A percentile compares a stretch with the other conserved stretches of the same genome.
Evolutionary conservation across 768 basidiomycete species (phyloP).

Genomic region (Mrakia hoshinonis): DNA sequence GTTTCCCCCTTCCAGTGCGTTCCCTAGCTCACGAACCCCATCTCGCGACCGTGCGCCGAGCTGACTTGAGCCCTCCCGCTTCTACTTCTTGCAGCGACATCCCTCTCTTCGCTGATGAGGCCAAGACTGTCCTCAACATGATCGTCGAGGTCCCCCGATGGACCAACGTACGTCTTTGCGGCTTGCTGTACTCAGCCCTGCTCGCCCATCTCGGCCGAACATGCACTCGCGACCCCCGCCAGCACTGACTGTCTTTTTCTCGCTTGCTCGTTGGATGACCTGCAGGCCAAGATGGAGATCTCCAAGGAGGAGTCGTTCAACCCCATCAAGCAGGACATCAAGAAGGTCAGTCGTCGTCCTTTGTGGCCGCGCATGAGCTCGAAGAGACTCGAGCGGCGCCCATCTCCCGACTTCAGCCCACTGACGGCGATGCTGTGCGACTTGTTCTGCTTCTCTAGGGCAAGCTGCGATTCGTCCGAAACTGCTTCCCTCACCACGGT

Average conservation of each 20-base stretch:
- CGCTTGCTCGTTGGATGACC: background rate
- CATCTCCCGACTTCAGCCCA: background rate
- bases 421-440: background rate
- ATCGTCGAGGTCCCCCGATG: constrained; percentile 89
- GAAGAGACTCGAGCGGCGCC: no score
- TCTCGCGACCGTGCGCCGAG: background rate
- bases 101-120: constrained; percentile 93
- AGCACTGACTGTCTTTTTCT: background rate
- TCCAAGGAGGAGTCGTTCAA: constrained; percentile 98
- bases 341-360: constrained; percentile 19
- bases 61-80: constrained; percentile 35
- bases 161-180: constrained; percentile 38
- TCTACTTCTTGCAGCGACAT: constrained; percentile 76
- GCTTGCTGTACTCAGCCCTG: background rate
- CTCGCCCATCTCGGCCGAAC: background rate
- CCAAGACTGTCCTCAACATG: constrained; percentile 95
- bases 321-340: constrained; percentile 85
- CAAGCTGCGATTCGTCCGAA: constrained; percentile 90
- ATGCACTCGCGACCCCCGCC: background rate
- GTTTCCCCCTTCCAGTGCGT: constrained; percentile 43
- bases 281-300: constrained; percentile 95
- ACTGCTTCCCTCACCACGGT: constrained; percentile 99
- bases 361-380: no score
- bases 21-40: background rate
- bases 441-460: constrained; percentile 49